These are phyloP conservation scores for Glycine tomentella DNA, from an alignment of 306 rosid species.

Conservation along the genomic window DNA sequence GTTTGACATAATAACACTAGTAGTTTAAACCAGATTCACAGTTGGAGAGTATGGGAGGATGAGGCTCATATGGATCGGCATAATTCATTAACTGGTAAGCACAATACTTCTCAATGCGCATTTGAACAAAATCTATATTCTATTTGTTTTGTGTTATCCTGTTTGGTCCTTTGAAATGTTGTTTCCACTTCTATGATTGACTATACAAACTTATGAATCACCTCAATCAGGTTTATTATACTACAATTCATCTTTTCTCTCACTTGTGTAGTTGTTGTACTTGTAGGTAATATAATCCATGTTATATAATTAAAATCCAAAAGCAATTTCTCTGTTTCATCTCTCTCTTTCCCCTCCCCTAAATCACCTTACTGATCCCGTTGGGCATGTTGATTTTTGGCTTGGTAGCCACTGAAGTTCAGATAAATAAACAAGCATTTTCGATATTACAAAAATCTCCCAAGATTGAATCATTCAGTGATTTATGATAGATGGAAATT, in stretches of 20 bases:
- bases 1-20: constrained; percentile 48
- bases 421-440: constrained; percentile 18
- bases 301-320: background rate
- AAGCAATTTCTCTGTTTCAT: background rate
- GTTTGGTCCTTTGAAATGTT: constrained; percentile 20
- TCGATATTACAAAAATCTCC: constrained; percentile 10
- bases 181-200: constrained; percentile 14
- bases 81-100: constrained; percentile 67
- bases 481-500: constrained; percentile 29
- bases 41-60: constrained; percentile 97
- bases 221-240: background rate
- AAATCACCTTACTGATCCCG: background rate
- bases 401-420: constrained; percentile 4
- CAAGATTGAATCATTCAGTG: background rate
- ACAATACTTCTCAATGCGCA: constrained; percentile 29
- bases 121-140: constrained; percentile 20
- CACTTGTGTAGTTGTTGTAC: background rate
- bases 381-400: background rate
- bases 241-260: background rate
- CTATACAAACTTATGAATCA: background rate
- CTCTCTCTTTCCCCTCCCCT: background rate
- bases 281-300: background rate
- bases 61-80: constrained; percentile 84
- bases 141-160: constrained; percentile 22
- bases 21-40: constrained; percentile 76